Conservation (phyloP, 1,284 basidiomycete species). For the Sporisorium scitamineum region DNA sequence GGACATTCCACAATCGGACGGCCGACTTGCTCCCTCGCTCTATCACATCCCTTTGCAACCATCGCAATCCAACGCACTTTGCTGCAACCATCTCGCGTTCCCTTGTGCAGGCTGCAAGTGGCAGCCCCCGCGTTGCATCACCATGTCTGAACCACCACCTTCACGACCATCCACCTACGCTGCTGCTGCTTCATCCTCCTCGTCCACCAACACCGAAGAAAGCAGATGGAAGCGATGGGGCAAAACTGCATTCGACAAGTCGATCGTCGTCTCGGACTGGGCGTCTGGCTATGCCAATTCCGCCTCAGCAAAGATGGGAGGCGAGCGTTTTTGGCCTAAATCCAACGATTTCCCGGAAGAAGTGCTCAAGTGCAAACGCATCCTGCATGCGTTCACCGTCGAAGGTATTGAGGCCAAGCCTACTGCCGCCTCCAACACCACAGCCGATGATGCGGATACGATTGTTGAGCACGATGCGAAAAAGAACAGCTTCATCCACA, state of each 20-base stretch:
- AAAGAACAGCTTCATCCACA: conserved; percentile 64
- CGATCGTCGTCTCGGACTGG: conserved; percentile 64
- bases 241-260: conserved; percentile 53
- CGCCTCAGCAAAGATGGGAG: conserved; percentile 69
- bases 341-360: conserved; percentile 72
- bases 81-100: too few relatives aligned
- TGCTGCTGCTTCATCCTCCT: conserved; percentile 4
- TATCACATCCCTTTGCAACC: too few relatives aligned
- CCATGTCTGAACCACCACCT: conserved; percentile 18
- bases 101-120: not conserved
- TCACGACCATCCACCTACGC: not conserved
- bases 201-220: conserved; percentile 12
- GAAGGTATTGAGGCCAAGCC: conserved; percentile 61
- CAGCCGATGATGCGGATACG: conserved; percentile 21
- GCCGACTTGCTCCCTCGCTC: too few relatives aligned
- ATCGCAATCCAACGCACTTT: not conserved
- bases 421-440: not conserved
- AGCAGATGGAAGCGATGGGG: conserved; percentile 53
- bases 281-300: conserved; percentile 63
- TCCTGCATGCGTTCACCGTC: conserved; percentile 68
- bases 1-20: too few relatives aligned
- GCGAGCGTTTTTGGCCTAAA: conserved; percentile 73
- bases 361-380: conserved; percentile 73
- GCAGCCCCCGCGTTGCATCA: not conserved
- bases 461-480: conserved; percentile 42